Conservation (phyloP, 306 rosid genomes). For the Arachis hypogaea region DNA sequence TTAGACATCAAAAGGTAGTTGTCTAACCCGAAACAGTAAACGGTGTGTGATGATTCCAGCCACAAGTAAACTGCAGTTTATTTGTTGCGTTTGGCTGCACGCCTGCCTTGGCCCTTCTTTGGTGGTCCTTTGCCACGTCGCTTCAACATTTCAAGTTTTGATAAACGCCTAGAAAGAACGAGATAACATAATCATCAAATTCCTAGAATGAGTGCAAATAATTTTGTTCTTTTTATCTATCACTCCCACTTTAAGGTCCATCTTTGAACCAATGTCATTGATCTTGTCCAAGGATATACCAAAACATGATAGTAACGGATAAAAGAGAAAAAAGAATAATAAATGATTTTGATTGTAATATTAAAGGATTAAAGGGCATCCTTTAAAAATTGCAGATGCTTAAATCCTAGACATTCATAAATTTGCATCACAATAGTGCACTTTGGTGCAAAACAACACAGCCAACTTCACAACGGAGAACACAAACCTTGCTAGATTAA, state of each 20-base stretch:
- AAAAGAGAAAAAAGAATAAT: not conserved
- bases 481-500: constrained; percentile 1
- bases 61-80: constrained; percentile 39
- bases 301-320: no score
- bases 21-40: constrained; percentile 33
- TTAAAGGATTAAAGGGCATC: not conserved
- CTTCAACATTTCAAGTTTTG: constrained; percentile 91
- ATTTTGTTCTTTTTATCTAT: not conserved
- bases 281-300: no score
- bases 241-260: no score
- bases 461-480: constrained; percentile 28
- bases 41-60: constrained; percentile 10
- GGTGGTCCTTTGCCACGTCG: constrained; percentile 95
- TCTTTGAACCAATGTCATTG: no score
- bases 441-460: constrained; percentile 24
- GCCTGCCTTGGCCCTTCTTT: constrained; percentile 89
- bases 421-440: constrained; percentile 14
- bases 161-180: constrained; percentile 61
- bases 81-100: constrained; percentile 80
- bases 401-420: not conserved
- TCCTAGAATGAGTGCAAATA: constrained; percentile 12
- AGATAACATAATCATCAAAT: constrained; percentile 23
- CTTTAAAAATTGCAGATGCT: constrained; percentile 25
- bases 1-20: constrained; percentile 22
- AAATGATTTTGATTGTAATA: constrained; percentile 3